A percentile compares a stretch with the other conserved stretches of the same genome.
Evolutionary conservation across 2,329 filamentous ascomycete genomes (phyloP).

Genomic region (Aspergillus fijiensis): DNA sequence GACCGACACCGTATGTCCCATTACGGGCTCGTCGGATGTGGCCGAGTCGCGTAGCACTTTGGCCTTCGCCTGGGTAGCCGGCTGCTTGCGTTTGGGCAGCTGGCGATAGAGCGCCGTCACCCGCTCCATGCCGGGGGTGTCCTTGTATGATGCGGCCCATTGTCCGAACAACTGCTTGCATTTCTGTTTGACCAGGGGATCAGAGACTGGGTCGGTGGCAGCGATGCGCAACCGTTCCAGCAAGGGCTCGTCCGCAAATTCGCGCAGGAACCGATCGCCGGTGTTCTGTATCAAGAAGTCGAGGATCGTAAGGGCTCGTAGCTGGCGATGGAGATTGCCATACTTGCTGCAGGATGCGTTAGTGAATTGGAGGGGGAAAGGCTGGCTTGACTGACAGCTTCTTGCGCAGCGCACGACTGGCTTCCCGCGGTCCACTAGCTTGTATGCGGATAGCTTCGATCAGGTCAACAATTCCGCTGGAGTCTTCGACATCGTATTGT

Average conservation of each 20-base stretch:
- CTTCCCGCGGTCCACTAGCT: constrained; percentile 79
- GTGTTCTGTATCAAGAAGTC: constrained; percentile 95
- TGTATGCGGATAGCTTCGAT: constrained; percentile 94
- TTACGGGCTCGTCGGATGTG: constrained; percentile 37
- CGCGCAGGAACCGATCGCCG: constrained; percentile 78
- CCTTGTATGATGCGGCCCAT: constrained; percentile 82
- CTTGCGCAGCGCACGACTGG: constrained; percentile 88
- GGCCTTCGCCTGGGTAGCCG: constrained; percentile 72
- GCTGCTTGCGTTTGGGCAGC: constrained; percentile 66
- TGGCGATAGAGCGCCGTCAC: constrained; percentile 77
- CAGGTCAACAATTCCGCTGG: constrained; percentile 87
- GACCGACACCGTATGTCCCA: constrained; percentile 43
- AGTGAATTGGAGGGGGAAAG: not conserved
- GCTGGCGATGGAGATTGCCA: constrained; percentile 87
- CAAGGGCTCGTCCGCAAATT: constrained; percentile 85
- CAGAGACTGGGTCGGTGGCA: constrained; percentile 79
- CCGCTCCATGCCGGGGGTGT: constrained; percentile 73
- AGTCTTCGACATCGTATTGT: constrained; percentile 83
- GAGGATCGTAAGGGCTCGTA: constrained; percentile 82
- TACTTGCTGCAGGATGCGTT: constrained; percentile 66
- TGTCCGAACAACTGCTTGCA: constrained; percentile 81
- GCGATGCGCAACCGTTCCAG: constrained; percentile 88
- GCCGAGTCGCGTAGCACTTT: constrained; percentile 81
- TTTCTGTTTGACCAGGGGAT: constrained; percentile 82
- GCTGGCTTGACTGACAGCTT: constrained; percentile 64